Conservation (phyloP, 257 asterid genomes). For the Solanum chmielewskii region DNA sequence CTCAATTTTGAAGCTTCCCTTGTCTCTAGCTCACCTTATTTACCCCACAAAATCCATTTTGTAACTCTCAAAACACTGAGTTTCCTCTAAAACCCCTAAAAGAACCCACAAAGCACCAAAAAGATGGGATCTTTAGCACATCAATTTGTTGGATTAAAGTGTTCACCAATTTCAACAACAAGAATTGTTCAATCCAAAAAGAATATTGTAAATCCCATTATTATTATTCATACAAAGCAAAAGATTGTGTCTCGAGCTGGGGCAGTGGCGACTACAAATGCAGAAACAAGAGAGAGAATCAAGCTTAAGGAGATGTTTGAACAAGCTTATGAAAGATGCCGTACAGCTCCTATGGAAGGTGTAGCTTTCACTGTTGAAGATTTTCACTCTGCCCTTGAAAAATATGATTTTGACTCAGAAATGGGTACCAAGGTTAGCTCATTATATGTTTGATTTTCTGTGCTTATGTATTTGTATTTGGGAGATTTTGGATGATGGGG, state of each 20-base stretch:
- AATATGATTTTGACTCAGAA: constrained; percentile 77
- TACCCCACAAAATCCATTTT: background rate
- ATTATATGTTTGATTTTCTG: background rate
- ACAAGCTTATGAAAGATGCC: constrained; percentile 82
- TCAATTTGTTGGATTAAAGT: constrained; percentile 58
- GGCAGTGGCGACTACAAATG: constrained; percentile 31
- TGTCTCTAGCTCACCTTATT: background rate
- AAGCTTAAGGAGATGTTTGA: constrained; percentile 82
- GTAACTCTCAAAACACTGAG: background rate
- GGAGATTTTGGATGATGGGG: background rate
- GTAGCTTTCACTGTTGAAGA: constrained; percentile 71
- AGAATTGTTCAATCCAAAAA: background rate
- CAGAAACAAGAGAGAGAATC: constrained; percentile 59
- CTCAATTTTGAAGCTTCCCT: background rate
- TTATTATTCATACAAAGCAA: constrained; percentile 1
- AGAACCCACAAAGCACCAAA: background rate
- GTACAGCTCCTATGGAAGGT: constrained; percentile 67
- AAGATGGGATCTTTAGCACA: constrained; percentile 66
- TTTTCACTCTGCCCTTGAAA: constrained; percentile 55
- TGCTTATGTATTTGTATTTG: background rate
- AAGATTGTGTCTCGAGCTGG: constrained; percentile 29
- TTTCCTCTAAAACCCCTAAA: background rate
- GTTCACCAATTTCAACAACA: constrained; percentile 43
- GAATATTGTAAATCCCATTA: constrained; percentile 5
- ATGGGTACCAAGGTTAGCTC: constrained; percentile 63